A percentile compares a stretch with the other conserved stretches of the same genome.
Evolutionary conservation across 2,329 filamentous ascomycete species (phyloP).

Genomic region (Phaeoacremonium minimum): DNA sequence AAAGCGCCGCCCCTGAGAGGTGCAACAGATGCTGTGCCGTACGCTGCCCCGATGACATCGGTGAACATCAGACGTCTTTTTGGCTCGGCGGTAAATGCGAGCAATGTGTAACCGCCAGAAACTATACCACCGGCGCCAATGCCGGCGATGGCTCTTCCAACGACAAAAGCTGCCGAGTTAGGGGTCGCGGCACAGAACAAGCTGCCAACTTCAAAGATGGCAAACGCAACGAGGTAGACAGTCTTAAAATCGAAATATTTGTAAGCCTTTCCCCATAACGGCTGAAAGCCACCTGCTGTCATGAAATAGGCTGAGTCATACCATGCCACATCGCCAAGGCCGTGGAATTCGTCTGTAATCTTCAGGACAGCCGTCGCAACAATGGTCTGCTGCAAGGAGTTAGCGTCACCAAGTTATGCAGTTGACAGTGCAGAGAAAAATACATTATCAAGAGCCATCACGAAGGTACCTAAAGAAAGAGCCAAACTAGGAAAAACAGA

Average conservation of each 20-base stretch:
- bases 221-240: constrained; percentile 30
- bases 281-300: constrained; percentile 18
- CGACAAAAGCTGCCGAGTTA: constrained; percentile 10
- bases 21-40: constrained; percentile 15
- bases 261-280: constrained; percentile 20
- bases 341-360: constrained; percentile 24
- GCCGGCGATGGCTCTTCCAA: constrained; percentile 11
- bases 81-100: constrained; percentile 14
- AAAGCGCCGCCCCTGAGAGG: constrained; percentile 21
- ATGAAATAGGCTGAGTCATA: constrained; percentile 37
- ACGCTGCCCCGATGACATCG: constrained; percentile 9
- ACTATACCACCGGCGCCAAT: constrained; percentile 11
- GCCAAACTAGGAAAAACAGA: constrained; percentile 40
- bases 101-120: constrained; percentile 11
- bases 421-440: too few relatives aligned
- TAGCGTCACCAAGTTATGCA: background rate
- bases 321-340: constrained; percentile 37
- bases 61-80: constrained; percentile 12
- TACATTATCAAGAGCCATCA: constrained; percentile 44
- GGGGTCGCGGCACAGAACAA: constrained; percentile 35
- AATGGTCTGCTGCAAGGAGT: constrained; percentile 25
- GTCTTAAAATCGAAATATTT: constrained; percentile 34
- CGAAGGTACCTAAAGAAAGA: constrained; percentile 43
- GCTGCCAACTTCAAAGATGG: constrained; percentile 39
- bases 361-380: constrained; percentile 34